Percentiles rank a stretch among this genome's conserved stretches.
These are phyloP conservation scores for Cenchrus americanus DNA, from an alignment of 176 grass and related monocot genomes.

Conservation along the genomic window DNA sequence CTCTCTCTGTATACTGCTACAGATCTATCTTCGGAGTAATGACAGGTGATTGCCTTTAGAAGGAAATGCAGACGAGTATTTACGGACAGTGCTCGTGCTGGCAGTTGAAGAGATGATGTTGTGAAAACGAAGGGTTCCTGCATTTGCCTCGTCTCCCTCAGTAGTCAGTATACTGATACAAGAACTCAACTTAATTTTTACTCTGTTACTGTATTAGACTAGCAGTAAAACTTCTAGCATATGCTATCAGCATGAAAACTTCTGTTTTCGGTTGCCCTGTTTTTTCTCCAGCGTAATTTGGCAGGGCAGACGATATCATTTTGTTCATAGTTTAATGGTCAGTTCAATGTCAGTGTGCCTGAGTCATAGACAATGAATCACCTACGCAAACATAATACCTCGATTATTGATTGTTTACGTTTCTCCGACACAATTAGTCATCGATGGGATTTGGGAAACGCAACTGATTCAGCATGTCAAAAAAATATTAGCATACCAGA, in stretches of 20 bases:
- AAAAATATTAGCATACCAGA: not conserved
- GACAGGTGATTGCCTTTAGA: not conserved
- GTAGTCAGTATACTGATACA: not conserved
- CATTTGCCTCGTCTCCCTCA: not conserved
- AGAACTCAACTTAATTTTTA: too few relatives aligned
- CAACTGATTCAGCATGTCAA: not conserved
- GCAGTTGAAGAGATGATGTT: not conserved
- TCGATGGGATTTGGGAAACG: constrained; percentile 31
- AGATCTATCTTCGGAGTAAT: not conserved
- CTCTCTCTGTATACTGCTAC: not conserved
- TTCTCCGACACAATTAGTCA: constrained; percentile 20
- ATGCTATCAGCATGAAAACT: not conserved
- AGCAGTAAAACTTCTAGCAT: not conserved
- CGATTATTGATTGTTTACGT: not conserved
- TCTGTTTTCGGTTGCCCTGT: not conserved
- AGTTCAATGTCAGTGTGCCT: not conserved
- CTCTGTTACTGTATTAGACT: not conserved
- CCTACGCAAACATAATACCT: not conserved
- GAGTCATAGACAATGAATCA: not conserved
- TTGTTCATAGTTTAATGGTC: not conserved
- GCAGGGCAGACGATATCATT: not conserved
- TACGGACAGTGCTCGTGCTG: not conserved
- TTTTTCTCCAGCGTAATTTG: not conserved
- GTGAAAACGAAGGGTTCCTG: constrained; percentile 4
- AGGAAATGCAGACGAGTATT: constrained; percentile 1